Conservation (phyloP, 2,329 filamentous ascomycete genomes). For the Cladosporium oxysporum region DNA sequence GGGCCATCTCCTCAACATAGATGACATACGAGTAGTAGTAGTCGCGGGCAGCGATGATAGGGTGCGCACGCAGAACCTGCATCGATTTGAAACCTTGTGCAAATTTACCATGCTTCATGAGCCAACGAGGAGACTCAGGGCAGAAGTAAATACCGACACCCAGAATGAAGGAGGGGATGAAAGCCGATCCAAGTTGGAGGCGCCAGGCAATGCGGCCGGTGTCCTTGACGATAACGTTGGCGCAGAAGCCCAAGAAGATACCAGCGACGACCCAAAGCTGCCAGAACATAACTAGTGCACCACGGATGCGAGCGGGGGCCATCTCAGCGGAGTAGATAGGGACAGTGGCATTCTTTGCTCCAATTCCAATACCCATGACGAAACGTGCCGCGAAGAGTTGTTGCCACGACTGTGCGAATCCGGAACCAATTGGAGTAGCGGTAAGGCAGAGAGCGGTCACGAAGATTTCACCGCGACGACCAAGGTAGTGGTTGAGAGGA, state of each 20-base stretch:
- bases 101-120: slow-evolving; percentile 51
- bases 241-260: slow-evolving; percentile 66
- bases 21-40: slow-evolving; percentile 53
- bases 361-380: slow-evolving; percentile 64
- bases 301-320: slow-evolving; percentile 55
- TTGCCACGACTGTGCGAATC: slow-evolving; percentile 59
- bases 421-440: slow-evolving; percentile 69
- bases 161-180: slow-evolving; percentile 47
- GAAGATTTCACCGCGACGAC: slow-evolving; percentile 41
- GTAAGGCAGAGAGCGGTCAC: slow-evolving; percentile 52
- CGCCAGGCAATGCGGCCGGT: slow-evolving; percentile 64
- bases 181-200: slow-evolving; percentile 66
- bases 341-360: slow-evolving; percentile 47
- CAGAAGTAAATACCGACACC: slow-evolving; percentile 38
- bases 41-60: slow-evolving; percentile 58
- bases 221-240: slow-evolving; percentile 65
- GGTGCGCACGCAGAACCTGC: slow-evolving; percentile 48
- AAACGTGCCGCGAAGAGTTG: slow-evolving; percentile 65
- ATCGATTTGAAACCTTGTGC: slow-evolving; percentile 53
- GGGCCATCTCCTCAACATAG: slow-evolving; percentile 38
- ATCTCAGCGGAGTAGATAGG: slow-evolving; percentile 46
- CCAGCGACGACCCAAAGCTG: slow-evolving; percentile 60
- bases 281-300: slow-evolving; percentile 79
- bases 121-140: slow-evolving; percentile 51
- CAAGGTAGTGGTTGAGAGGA: slow-evolving; percentile 35